Conservation (phyloP, 495 filamentous ascomycete species). For the Tetracladium marchalianum region DNA sequence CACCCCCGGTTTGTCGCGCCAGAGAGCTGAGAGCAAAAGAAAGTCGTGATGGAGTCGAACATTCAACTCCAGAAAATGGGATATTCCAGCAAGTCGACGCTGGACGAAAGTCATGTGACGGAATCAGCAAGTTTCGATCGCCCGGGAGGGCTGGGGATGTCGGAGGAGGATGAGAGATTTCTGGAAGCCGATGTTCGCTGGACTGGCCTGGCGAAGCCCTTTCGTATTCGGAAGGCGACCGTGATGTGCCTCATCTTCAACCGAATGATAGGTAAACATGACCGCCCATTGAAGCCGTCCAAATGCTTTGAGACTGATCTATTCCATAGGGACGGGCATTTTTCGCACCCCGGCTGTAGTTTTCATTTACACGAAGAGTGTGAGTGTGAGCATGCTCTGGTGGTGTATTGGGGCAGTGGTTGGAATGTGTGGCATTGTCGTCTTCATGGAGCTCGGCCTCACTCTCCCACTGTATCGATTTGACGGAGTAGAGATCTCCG, state of each 20-base stretch:
- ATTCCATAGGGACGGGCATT: slow-evolving; percentile 4
- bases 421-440: background rate
- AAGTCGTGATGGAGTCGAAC: no score
- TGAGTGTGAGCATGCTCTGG: background rate
- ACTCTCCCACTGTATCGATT: slow-evolving; percentile 2
- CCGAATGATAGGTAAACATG: slow-evolving; percentile 6
- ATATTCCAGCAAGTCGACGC: no score
- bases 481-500: slow-evolving; percentile 2
- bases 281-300: background rate
- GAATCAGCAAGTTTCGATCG: no score
- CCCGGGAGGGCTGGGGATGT: no score
- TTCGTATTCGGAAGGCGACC: no score
- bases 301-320: background rate
- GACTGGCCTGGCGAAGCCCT: no score
- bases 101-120: no score
- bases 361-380: slow-evolving; percentile 1
- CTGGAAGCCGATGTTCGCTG: no score
- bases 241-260: slow-evolving; percentile 7
- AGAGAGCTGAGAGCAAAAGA: no score
- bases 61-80: no score
- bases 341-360: slow-evolving; percentile 5
- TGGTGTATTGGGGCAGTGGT: slow-evolving; percentile 3
- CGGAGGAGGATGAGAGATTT: no score
- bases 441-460: slow-evolving; percentile 5
- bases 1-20: no score